Conservation (phyloP, 805 yeast species). For the Hanseniaspora singularis region DNA sequence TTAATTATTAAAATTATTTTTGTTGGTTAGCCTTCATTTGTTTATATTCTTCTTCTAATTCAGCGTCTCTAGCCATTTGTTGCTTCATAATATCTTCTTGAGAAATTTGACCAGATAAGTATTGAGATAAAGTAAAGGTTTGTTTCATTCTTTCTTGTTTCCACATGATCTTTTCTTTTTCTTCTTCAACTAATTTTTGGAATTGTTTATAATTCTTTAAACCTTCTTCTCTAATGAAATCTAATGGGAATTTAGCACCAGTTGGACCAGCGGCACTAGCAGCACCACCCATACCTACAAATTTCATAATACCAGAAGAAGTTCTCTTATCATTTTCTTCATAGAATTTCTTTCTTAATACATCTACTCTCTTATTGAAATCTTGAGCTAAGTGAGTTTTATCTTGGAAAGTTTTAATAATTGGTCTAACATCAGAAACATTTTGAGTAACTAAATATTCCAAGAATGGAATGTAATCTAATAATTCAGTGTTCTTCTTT, state of each 20-base stretch:
- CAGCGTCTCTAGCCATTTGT: conserved; percentile 34
- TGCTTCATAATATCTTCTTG: conserved; percentile 49
- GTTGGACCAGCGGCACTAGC: conserved; percentile 29
- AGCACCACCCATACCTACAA: conserved; percentile 44
- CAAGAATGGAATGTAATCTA: conserved; percentile 77
- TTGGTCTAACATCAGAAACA: conserved; percentile 80
- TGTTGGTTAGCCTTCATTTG: conserved; percentile 23
- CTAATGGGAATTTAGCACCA: conserved; percentile 54
- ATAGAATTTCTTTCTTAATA: conserved; percentile 60
- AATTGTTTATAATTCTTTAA: conserved; percentile 76
- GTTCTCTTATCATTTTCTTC: conserved; percentile 38
- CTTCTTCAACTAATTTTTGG: conserved; percentile 74
- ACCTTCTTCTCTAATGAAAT: conserved; percentile 80
- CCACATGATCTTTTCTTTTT: conserved; percentile 49
- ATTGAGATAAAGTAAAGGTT: conserved; percentile 71
- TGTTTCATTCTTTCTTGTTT: conserved; percentile 64
- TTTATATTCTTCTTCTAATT: conserved; percentile 28
- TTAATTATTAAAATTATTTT: conserved; percentile 14
- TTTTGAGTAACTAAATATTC: conserved; percentile 87
- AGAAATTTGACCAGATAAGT: conserved; percentile 66
- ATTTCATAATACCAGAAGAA: conserved; percentile 43
- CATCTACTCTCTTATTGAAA: conserved; percentile 63
- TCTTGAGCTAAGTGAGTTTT: conserved; percentile 61
- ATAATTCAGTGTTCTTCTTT: conserved; percentile 58
- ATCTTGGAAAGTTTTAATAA: conserved; percentile 59